Evolutionary conservation across 176 grass and related monocot genomes (phyloP).

Genomic region (Aegilops longissima): DNA sequence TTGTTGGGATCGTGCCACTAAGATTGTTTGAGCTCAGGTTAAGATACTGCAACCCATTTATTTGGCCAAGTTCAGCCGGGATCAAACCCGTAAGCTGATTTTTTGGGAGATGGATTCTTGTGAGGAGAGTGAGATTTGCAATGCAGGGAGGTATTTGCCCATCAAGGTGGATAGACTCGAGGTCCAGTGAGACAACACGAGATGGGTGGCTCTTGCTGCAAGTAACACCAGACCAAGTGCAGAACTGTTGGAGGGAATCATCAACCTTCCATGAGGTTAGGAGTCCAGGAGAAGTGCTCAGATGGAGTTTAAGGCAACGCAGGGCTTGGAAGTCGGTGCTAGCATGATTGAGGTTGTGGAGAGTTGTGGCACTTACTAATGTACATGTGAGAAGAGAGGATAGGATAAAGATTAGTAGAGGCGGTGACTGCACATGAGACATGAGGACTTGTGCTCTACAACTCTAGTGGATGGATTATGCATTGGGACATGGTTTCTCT

Average conservation of each 20-base stretch:
- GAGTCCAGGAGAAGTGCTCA: not conserved
- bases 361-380: too few species aligned
- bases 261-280: constrained; percentile 29
- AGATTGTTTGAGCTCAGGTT: constrained; percentile 47
- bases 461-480: too few species aligned
- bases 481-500: too few species aligned
- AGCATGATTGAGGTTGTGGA: too few species aligned
- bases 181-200: constrained; percentile 27
- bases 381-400: not conserved
- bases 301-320: constrained; percentile 27
- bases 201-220: constrained; percentile 10
- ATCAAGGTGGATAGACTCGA: not conserved
- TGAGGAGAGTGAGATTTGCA: constrained; percentile 35
- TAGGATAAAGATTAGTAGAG: not conserved
- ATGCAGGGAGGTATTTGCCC: constrained; percentile 45
- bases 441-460: not conserved
- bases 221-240: constrained; percentile 40
- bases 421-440: too few species aligned
- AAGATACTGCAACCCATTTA: constrained; percentile 25
- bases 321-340: not conserved
- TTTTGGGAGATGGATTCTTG: not conserved
- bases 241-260: not conserved
- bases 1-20: constrained; percentile 15
- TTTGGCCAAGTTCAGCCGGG: constrained; percentile 33
- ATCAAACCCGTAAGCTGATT: constrained; percentile 29